phyloP scores from a whole-genome alignment of 2,329 filamentous ascomycete genomes.

The Hyphodiscus sp. region DNA sequence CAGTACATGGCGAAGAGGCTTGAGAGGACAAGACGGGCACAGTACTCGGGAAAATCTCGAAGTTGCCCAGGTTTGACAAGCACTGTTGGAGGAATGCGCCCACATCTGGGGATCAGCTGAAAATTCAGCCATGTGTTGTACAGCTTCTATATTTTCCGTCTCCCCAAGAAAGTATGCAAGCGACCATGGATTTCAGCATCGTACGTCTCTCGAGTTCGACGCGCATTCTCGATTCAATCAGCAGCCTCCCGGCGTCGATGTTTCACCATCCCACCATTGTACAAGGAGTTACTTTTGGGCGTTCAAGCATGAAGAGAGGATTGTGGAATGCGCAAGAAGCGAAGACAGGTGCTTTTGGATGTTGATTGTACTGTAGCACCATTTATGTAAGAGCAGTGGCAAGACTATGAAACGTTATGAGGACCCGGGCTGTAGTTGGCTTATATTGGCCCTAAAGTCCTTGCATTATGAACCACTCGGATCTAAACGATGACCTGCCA shows the following conservation, averaged over 20 bases:
- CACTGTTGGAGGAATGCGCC: background rate
- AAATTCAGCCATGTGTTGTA: constrained; percentile 5
- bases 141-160: constrained; percentile 2
- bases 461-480: background rate
- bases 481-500: background rate
- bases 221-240: background rate
- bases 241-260: background rate
- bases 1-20: background rate
- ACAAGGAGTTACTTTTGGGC: background rate
- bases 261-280: background rate
- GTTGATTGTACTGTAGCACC: background rate
- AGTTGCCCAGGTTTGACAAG: background rate
- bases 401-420: constrained; percentile 62
- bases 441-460: background rate
- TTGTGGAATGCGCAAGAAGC: background rate
- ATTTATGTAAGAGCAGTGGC: constrained; percentile 11
- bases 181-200: background rate
- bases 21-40: background rate
- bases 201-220: background rate
- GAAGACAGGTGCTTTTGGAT: background rate
- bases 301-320: background rate
- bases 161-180: background rate
- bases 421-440: constrained; percentile 26
- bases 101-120: constrained; percentile 1
- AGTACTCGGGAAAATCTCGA: background rate